These are phyloP conservation scores for Podaxis rugospora DNA, from an alignment of 768 basidiomycete species.

Conservation along the genomic window DNA sequence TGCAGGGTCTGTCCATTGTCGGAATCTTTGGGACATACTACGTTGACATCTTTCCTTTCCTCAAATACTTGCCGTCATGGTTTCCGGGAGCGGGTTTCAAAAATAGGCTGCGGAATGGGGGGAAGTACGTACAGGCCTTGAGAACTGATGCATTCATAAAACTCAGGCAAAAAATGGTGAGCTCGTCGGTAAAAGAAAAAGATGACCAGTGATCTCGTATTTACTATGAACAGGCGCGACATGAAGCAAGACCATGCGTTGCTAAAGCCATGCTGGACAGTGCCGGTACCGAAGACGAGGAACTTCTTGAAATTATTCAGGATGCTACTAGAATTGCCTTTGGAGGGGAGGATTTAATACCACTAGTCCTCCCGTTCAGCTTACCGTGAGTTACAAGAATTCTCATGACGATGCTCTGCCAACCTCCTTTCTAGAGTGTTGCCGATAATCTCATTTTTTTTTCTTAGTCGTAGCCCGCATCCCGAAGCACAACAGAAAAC, in stretches of 20 bases:
- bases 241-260: background rate
- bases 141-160: constrained; percentile 15
- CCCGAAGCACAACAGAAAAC: constrained; percentile 15
- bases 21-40: constrained; percentile 26
- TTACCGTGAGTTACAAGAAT: background rate
- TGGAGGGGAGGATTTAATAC: background rate
- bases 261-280: background rate
- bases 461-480: constrained; percentile 12
- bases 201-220: background rate
- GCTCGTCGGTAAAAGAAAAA: background rate
- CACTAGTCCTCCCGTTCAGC: background rate
- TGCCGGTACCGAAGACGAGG: background rate
- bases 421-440: background rate
- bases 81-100: constrained; percentile 20
- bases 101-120: constrained; percentile 10
- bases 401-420: background rate
- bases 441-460: constrained; percentile 10
- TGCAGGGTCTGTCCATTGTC: constrained; percentile 21
- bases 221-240: background rate
- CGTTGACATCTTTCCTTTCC: constrained; percentile 25
- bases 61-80: constrained; percentile 23
- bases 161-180: constrained; percentile 17
- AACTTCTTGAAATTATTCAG: background rate
- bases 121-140: constrained; percentile 11
- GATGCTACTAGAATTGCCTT: constrained; percentile 5